Evolutionary conservation across 768 basidiomycete genomes (phyloP), one percentile per base, ranked within the genome.

Genomic region (Kwoniella shandongensis): DNA sequence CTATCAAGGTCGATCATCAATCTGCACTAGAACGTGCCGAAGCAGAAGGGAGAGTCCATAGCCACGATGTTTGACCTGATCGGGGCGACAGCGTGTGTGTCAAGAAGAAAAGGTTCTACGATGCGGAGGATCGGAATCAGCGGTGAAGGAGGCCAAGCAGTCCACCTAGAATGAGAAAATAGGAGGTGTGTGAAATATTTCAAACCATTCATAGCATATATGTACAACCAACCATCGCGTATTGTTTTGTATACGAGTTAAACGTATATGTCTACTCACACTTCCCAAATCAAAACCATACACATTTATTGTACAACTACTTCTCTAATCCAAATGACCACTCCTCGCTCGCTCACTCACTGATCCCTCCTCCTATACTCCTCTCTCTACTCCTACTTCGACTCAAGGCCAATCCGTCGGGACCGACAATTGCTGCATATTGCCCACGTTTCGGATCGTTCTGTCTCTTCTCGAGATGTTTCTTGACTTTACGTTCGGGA

Each of bases 381-480:
- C 66, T 57, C 11, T 54, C 70, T 42, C 72, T 55, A 61, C 66
- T 69, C 25, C 72, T 46, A 62, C 62, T 66, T 42, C 72, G 57
- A 25, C 59, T 65, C 4, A 70, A 54, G 5, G 66, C 58, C 41
- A 77, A 40, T 15, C 69, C 64, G 17, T 70, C 69, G 3, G 72
- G 63, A 26, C 74, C 76, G 2, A 78, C 65, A 22, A 78, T 60
- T 3, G 71, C 73, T 15, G 72, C 69, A 57, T 78, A 78, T 27
- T 70, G 69, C 8, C 89, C 89, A 18, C 91, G 82, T 77, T 91
- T 96, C 2, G 91, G 91, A 69, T 96, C 86, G 44, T 87, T 88
- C 42, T 87, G 81, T 25, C 92, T 82, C 74, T 96, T 94, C 67
- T 88, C 90, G 42, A 88, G 79, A 0, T 85, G 84, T 74, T 93